Evolutionary conservation across 345 rosid genomes (phyloP).

Genomic region (Brassica nigra): DNA sequence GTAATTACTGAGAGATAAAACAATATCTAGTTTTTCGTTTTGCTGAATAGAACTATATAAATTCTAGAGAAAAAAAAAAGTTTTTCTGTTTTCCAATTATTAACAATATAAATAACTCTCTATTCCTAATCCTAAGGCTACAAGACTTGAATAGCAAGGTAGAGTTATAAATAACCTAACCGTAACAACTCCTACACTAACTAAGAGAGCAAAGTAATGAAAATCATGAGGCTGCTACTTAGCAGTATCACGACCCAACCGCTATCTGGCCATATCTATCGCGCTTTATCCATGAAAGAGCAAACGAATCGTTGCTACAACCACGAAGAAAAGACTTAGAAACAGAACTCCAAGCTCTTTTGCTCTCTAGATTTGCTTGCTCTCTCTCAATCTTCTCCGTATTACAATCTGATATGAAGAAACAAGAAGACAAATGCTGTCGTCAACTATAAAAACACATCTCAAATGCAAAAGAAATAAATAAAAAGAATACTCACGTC

Average conservation of each 20-base stretch:
- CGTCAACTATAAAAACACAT: not conserved
- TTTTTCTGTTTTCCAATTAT: not conserved
- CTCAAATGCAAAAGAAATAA: not conserved
- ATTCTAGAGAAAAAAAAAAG: not conserved
- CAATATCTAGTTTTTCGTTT: not conserved
- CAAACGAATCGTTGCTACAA: not conserved
- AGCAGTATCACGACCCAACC: not conserved
- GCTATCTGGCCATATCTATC: not conserved
- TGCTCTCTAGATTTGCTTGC: not conserved
- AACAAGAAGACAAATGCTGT: not conserved
- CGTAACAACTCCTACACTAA: slow-evolving; percentile 4
- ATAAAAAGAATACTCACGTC: not conserved
- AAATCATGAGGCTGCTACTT: slow-evolving; percentile 52
- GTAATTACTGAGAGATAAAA: no score
- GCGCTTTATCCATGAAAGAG: not conserved
- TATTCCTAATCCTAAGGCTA: slow-evolving; percentile 14
- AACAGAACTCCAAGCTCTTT: not conserved
- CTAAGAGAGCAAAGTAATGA: slow-evolving; percentile 66
- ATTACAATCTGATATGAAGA: not conserved
- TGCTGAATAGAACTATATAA: not conserved
- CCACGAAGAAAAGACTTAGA: not conserved
- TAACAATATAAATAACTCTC: not conserved
- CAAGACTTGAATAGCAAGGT: slow-evolving; percentile 14
- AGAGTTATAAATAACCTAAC: not conserved
- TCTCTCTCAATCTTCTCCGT: not conserved